Percentiles rank a stretch among this genome's conserved stretches.
These are phyloP conservation scores for Sporisorium graminicola DNA, from an alignment of 1,284 basidiomycete genomes.

Conservation along the genomic window DNA sequence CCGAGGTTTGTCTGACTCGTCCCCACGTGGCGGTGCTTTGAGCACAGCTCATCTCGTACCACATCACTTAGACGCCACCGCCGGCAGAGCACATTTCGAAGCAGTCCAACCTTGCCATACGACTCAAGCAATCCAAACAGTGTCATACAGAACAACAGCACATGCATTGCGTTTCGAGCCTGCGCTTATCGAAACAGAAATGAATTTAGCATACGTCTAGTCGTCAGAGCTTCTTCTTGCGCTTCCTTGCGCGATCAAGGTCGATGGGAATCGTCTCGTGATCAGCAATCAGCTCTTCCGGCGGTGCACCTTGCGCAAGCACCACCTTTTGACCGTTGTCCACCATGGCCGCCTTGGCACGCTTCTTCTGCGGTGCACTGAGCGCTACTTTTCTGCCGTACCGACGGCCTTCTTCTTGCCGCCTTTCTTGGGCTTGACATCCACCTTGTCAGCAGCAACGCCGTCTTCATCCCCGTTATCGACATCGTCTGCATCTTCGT, in stretches of 20 bases:
- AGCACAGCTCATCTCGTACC: not conserved
- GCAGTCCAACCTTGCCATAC: too few relatives aligned
- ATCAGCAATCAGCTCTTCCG: conserved; percentile 31
- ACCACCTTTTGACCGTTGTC: conserved; percentile 42
- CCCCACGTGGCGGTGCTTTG: not conserved
- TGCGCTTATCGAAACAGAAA: too few relatives aligned
- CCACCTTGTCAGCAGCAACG: conserved; percentile 25
- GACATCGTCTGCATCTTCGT: conserved; percentile 15
- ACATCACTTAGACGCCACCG: too few relatives aligned
- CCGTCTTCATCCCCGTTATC: conserved; percentile 21
- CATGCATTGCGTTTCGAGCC: not conserved
- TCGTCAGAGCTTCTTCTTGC: conserved; percentile 9
- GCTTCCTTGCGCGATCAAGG: conserved; percentile 10
- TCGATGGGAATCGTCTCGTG: conserved; percentile 40
- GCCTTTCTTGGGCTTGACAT: conserved; percentile 14
- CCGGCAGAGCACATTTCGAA: too few relatives aligned
- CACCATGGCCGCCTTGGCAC: conserved; percentile 32
- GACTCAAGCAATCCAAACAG: too few relatives aligned
- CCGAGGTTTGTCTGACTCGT: not conserved
- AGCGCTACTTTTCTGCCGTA: not conserved
- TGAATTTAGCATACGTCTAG: not conserved
- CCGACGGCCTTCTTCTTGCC: conserved; percentile 18
- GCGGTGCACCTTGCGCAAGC: conserved; percentile 43
- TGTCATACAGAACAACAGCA: not conserved
- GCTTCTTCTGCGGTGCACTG: conserved; percentile 26